Evolutionary conservation across 2,329 filamentous ascomycete species (phyloP), one percentile per base, ranked within the genome.

Genomic region (Scleromitrula shiraiana): DNA sequence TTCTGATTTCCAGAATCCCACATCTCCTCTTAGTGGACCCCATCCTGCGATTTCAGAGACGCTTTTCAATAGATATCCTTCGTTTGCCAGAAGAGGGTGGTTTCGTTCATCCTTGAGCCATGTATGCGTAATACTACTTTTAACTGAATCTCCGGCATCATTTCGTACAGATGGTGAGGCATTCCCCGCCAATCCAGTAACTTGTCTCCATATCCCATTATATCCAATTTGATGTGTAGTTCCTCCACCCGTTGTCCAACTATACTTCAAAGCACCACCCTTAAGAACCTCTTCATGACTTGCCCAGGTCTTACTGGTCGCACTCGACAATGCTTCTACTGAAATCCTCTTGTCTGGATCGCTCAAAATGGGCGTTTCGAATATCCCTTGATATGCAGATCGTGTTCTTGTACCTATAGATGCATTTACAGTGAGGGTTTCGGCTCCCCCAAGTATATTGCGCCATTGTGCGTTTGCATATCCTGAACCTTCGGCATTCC

Each of bases 1-100:
- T 65, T 97, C 90, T n/a, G 82, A 81, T 68, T 95, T 98, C 65
- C 81, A 88, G 66, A 96, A 97, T n/a, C 85, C 83, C 1, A 95
- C 89, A 59, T 97, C 93, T 32, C 93, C 93, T 53, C 78, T 79
- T 15, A 98, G 70, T 0, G 85, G 82, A 0, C 91, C 89, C 66
- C 85, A 81, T 9, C 93, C 91, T 2, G 93, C 91, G n/a, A 97
- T 65, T 62, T 97, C 91, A 23, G 85, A 78, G 20, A 81, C 72
- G 0, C 85, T 80, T 64, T 88, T 89, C 23, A 91, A 60, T 57
- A 94, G 77, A 65, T 91, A 93, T 24, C 93, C 93, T 49, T 76
- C 75, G 50, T 84, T 84, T 0, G 93, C 90, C 7, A 98, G 76
- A 63, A 95, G 81, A 1, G 89, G 82, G 63, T 88, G 85, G 63